Evolutionary conservation across 805 yeast species (phyloP).

Genomic region (Wickerhamiella brachini): DNA sequence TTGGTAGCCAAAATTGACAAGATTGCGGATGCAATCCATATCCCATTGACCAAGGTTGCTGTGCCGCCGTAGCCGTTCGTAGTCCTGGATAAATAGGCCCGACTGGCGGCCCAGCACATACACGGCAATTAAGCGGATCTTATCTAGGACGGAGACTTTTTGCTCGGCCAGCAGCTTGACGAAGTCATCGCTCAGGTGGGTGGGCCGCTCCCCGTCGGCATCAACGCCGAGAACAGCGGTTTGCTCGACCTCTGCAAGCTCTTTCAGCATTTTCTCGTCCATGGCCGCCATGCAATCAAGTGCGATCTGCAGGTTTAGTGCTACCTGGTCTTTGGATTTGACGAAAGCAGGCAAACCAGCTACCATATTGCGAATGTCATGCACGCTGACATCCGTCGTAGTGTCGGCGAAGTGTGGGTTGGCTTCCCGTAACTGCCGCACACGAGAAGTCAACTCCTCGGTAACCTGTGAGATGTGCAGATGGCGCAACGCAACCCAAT

Average conservation of each 20-base stretch:
- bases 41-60: conserved; percentile 29
- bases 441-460: conserved; percentile 41
- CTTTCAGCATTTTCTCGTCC: conserved; percentile 46
- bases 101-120: conserved; percentile 80
- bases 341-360: conserved; percentile 27
- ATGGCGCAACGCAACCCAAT: conserved; percentile 61
- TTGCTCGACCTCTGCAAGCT: conserved; percentile 77
- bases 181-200: conserved; percentile 32
- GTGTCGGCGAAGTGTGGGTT: conserved; percentile 67
- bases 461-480: conserved; percentile 63
- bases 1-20: conserved; percentile 41
- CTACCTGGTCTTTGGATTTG: conserved; percentile 24
- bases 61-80: conserved; percentile 52
- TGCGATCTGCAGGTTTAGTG: conserved; percentile 26
- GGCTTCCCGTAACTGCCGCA: conserved; percentile 52
- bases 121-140: conserved; percentile 56
- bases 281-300: conserved; percentile 53
- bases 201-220: conserved; percentile 28
- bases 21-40: conserved; percentile 42
- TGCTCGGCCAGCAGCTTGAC: conserved; percentile 41
- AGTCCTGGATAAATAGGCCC: conserved; percentile 52
- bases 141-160: conserved; percentile 30
- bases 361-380: conserved; percentile 63
- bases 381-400: conserved; percentile 45
- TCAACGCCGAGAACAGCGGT: conserved; percentile 59